phyloP scores from a whole-genome alignment of 1,139 yeast species.

The Blastobotrys elegans region DNA sequence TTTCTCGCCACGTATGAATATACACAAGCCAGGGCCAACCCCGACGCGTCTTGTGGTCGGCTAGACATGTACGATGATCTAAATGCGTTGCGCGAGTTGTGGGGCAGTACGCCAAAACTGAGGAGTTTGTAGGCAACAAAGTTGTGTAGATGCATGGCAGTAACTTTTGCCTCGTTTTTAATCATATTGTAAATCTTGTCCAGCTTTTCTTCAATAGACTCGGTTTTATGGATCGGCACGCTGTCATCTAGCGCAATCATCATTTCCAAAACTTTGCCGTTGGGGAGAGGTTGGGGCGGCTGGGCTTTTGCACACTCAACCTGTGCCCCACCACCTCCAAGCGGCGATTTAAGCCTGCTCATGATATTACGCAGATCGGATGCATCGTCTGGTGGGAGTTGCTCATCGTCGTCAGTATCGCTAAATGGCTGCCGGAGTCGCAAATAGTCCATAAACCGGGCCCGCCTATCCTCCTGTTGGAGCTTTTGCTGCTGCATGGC shows the following conservation, averaged over 20 bases:
- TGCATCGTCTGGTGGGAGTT: neutral
- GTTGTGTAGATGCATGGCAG: constrained; percentile 1
- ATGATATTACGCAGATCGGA: neutral
- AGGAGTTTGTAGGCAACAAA: constrained; percentile 7
- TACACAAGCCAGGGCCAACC: constrained; percentile 9
- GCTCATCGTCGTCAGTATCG: neutral
- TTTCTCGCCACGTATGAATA: constrained; percentile 12
- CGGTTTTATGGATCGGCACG: neutral
- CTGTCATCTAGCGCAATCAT: constrained; percentile 11
- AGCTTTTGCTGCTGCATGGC: neutral
- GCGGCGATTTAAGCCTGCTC: neutral
- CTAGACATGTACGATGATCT: constrained; percentile 8
- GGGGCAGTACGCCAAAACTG: constrained; percentile 6
- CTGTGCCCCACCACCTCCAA: neutral
- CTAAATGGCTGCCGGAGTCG: neutral
- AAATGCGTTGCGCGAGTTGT: neutral
- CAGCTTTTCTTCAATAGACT: constrained; percentile 3
- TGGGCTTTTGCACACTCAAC: neutral
- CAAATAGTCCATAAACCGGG: neutral
- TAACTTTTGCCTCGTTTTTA: neutral
- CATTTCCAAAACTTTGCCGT: constrained; percentile 3
- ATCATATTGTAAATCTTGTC: constrained; percentile 4
- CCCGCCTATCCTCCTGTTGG: neutral
- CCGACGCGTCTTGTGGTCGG: neutral
- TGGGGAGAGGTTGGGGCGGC: neutral